A percentile compares a stretch with the other conserved stretches of the same genome.
Conservation (phyloP, 495 filamentous ascomycete species). For the Lasiosphaeriaceae sp. region DNA sequence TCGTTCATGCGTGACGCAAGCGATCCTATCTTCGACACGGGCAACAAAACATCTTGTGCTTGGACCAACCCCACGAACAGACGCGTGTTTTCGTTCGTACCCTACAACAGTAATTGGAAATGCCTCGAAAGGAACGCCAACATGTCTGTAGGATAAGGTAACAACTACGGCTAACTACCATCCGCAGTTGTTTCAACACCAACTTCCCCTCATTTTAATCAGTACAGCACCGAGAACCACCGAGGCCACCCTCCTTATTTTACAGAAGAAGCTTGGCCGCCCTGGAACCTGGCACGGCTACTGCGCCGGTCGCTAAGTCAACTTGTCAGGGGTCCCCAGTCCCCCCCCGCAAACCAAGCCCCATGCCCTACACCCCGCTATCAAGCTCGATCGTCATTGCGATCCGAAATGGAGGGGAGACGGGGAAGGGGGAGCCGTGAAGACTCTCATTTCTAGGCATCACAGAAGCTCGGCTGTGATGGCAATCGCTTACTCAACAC, state of each 20-base stretch:
- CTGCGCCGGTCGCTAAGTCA: not conserved
- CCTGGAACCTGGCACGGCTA: not conserved
- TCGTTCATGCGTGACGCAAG: no score
- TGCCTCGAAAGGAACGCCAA: not conserved
- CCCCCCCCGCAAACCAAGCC: not conserved
- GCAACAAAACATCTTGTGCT: no score
- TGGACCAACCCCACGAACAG: no score
- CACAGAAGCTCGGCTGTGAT: no score
- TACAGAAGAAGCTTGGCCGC: not conserved
- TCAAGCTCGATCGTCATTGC: not conserved
- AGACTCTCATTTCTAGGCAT: no score
- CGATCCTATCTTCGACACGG: no score
- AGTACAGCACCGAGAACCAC: conserved; percentile 6
- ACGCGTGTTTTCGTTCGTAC: no score
- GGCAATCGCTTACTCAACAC: no score
- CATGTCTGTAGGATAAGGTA: not conserved
- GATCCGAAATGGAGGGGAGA: not conserved
- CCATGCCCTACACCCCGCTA: not conserved
- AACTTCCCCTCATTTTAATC: conserved; percentile 7
- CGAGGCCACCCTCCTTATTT: not conserved
- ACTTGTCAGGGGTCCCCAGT: not conserved
- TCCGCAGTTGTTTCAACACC: conserved; percentile 1
- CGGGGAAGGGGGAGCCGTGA: not conserved
- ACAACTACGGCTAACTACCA: not conserved
- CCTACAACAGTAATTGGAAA: not conserved